Conservation (phyloP, 768 basidiomycete species). For the Suillus discolor region DNA sequence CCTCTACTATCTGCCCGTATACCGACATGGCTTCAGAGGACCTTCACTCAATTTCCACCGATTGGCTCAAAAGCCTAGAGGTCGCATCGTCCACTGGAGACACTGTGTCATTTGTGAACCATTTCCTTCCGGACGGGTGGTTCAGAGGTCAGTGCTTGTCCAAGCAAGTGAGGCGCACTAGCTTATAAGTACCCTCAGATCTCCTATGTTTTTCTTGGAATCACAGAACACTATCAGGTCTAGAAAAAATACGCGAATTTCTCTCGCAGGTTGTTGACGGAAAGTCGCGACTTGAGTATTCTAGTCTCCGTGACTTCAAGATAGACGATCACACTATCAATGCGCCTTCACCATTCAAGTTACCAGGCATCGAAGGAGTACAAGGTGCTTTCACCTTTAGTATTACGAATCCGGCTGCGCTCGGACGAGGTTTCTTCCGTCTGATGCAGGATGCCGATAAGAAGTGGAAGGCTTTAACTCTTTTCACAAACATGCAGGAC, state of each 20-base stretch:
- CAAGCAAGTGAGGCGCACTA: background rate
- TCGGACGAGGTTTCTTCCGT: slow-evolving; percentile 44
- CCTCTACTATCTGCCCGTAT: background rate
- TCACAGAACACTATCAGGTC: background rate
- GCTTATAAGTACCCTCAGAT: background rate
- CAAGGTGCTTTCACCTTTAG: background rate
- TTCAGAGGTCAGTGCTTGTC: background rate
- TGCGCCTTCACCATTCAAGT: slow-evolving; percentile 2
- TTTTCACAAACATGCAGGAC: slow-evolving; percentile 61
- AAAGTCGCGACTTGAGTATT: background rate
- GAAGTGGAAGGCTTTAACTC: slow-evolving; percentile 55
- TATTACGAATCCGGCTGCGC: background rate
- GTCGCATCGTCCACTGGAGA: background rate
- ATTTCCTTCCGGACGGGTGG: slow-evolving; percentile 2
- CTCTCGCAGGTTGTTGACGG: background rate
- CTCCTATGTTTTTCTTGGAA: slow-evolving; percentile 2
- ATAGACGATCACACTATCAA: background rate
- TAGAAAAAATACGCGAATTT: background rate
- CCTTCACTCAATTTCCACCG: background rate
- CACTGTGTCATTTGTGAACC: background rate
- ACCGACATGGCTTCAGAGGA: background rate
- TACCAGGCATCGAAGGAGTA: slow-evolving; percentile 1
- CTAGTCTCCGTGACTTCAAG: slow-evolving; percentile 1
- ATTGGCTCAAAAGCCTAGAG: background rate
- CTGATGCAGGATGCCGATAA: slow-evolving; percentile 46